Evolutionary conservation across 2,329 filamentous ascomycete genomes (phyloP).

Genomic region (Penicillium polonicum): DNA sequence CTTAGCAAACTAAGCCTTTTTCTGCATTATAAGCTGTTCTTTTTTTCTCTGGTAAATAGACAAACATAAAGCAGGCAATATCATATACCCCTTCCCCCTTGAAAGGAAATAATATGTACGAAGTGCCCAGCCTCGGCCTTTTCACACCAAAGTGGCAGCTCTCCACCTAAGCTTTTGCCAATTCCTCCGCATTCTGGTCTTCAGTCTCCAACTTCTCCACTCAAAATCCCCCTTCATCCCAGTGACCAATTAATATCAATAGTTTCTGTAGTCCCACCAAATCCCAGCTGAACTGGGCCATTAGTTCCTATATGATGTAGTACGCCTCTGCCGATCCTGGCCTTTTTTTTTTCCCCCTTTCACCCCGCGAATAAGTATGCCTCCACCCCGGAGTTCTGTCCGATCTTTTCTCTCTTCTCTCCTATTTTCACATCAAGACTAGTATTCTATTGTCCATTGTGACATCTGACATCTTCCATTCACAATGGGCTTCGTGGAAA

Average conservation of each 20-base stretch:
- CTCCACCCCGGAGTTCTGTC: background rate
- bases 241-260: conserved; percentile 6
- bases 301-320: conserved; percentile 1
- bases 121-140: background rate
- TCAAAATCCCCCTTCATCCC: background rate
- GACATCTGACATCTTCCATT: background rate
- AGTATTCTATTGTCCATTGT: background rate
- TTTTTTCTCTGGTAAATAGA: background rate
- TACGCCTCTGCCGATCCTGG: background rate
- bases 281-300: background rate
- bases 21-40: background rate
- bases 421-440: background rate
- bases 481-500: conserved; percentile 26
- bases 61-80: background rate
- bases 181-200: conserved; percentile 13
- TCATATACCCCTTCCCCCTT: background rate
- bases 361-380: conserved; percentile 7
- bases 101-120: background rate
- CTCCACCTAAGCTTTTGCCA: conserved; percentile 23
- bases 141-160: conserved; percentile 1
- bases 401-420: background rate
- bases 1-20: background rate
- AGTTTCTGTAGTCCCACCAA: background rate
- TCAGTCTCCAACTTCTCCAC: background rate
- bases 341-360: background rate